phyloP scores from a whole-genome alignment of 1,139 yeast genomes.

The Candida gigantensis region DNA sequence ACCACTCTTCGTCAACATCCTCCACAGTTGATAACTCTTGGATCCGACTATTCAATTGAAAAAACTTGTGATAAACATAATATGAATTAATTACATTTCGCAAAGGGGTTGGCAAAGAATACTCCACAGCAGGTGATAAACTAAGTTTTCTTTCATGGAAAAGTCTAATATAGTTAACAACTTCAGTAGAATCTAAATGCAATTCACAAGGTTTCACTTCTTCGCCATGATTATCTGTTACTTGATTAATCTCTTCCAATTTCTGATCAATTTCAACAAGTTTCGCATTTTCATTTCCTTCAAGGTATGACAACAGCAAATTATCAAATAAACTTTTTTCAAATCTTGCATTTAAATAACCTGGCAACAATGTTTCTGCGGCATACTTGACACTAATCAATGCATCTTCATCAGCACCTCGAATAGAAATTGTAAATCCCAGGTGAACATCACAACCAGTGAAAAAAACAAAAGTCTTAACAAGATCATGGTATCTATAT shows the following conservation, averaged over 20 bases:
- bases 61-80: constrained; percentile 37
- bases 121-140: constrained; percentile 73
- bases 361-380: constrained; percentile 76
- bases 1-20: constrained; percentile 24
- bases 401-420: constrained; percentile 70
- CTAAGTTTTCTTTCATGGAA: constrained; percentile 58
- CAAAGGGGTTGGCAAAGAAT: constrained; percentile 65
- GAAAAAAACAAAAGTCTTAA: constrained; percentile 74
- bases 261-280: constrained; percentile 11
- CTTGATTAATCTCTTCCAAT: constrained; percentile 12
- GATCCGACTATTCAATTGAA: constrained; percentile 24
- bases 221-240: constrained; percentile 11
- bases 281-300: constrained; percentile 16
- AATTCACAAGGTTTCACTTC: constrained; percentile 14
- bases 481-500: constrained; percentile 52
- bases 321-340: constrained; percentile 75
- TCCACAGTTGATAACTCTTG: constrained; percentile 23
- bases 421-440: constrained; percentile 79
- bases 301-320: constrained; percentile 19
- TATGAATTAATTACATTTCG: constrained; percentile 58
- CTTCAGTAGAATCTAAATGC: constrained; percentile 32
- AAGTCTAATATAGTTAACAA: constrained; percentile 49
- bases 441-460: constrained; percentile 72
- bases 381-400: constrained; percentile 74
- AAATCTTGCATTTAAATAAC: constrained; percentile 71